Percentiles rank a stretch among this genome's conserved stretches.
Evolutionary conservation across 2,329 filamentous ascomycete species (phyloP).

Genomic region (Pseudogymnoascus sp.): DNA sequence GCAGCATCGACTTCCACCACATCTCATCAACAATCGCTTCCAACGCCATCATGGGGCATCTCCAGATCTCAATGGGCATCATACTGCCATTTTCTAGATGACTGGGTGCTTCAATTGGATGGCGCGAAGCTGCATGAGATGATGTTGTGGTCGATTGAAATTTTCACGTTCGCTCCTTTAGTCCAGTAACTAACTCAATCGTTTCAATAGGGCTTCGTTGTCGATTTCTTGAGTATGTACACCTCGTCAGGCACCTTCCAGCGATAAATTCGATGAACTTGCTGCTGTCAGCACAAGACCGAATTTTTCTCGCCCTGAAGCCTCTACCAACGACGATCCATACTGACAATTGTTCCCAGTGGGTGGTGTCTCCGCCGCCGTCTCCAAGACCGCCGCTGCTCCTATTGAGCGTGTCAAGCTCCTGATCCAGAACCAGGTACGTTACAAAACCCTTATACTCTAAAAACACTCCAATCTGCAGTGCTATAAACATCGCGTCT

Average conservation of each 20-base stretch:
- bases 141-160: slow-evolving; percentile 13
- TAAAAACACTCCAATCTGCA: slow-evolving; percentile 2
- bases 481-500: background rate
- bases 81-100: background rate
- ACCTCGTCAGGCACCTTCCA: slow-evolving; percentile 8
- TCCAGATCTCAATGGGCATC: slow-evolving; percentile 21
- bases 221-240: slow-evolving; percentile 97
- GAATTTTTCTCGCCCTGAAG: background rate
- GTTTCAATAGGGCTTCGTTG: slow-evolving; percentile 67
- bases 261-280: background rate
- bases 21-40: slow-evolving; percentile 13
- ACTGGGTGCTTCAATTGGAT: slow-evolving; percentile 10
- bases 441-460: slow-evolving; percentile 30
- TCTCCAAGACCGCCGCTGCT: slow-evolving; percentile 99
- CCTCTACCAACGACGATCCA: background rate
- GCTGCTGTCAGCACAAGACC: background rate
- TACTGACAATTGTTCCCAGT: slow-evolving; percentile 47
- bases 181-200: slow-evolving; percentile 19
- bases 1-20: background rate
- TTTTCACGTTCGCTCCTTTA: slow-evolving; percentile 13
- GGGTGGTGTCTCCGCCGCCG: slow-evolving; percentile 99
- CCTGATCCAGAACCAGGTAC: slow-evolving; percentile 99
- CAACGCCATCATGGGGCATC: slow-evolving; percentile 19
- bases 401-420: slow-evolving; percentile 99
- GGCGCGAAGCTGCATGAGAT: slow-evolving; percentile 13